Evolutionary conservation across 306 rosid genomes (phyloP), one percentile per base, ranked within the genome.

Genomic region (Vicia villosa): DNA sequence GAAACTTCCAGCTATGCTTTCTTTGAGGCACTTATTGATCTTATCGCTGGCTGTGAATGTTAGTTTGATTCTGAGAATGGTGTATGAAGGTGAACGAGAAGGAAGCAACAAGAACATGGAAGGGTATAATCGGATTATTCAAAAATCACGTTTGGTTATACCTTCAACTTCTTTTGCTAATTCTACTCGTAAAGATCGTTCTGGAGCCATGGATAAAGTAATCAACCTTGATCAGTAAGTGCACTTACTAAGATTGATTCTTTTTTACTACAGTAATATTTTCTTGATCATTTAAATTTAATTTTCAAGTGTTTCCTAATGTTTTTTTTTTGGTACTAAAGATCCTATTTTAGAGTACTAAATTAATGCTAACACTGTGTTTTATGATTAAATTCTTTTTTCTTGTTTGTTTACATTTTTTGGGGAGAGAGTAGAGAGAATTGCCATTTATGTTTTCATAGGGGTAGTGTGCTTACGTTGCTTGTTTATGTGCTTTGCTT

Each of bases 181-280:
- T 45, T 66, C 66, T 52, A 46, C 81, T 43, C 49, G n/a, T 49
- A 6, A 74, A 26, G 77, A 62, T 66, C 80, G 19, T 50, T 66
- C 64, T 5, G 85, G 79, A 26, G 77, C 20, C 13, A 70, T 50
- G 40, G 86, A 85, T 2, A 88, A 60, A 62, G 26, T 86, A 0
- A 69, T 93, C 77, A 85, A 90, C 68, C 85, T 93, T 1, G 91
- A 86, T 37, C 96, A 90, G 97, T 93, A 74, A 88, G 97, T 89
- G 11, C 78, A 57, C 2, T 46, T 57, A 40, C 3, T 9, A 16
- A 7, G 3, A 22, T 28, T 43, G 0, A 57, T 40, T 56, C 47
- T 61, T 38, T 17, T 28, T 60, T 50, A n/a, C n/a, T n/a, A n/a
- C 13, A 62, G 51, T 36, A 58, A 17, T 66, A 9, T 56, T 19